phyloP scores from a whole-genome alignment of 2,329 filamentous ascomycete species.

The Microsporum ferrugineum region DNA sequence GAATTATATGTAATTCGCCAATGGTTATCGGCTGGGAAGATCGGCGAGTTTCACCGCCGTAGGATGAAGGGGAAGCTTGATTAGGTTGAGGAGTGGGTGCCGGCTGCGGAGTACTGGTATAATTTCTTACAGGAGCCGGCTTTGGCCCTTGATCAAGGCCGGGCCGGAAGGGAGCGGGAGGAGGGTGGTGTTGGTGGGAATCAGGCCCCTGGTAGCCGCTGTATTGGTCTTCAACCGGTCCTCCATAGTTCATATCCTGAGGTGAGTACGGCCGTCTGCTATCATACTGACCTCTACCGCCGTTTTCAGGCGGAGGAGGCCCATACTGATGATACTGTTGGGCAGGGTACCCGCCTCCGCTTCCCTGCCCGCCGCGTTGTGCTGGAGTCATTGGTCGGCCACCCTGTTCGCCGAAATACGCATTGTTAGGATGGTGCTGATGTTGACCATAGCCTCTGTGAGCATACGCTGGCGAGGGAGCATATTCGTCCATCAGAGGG shows the following conservation, averaged over 20 bases:
- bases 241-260: constrained; percentile 14
- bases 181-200: constrained; percentile 45
- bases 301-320: not conserved
- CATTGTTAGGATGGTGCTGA: constrained; percentile 16
- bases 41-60: not conserved
- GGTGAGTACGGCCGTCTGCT: not conserved
- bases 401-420: constrained; percentile 5
- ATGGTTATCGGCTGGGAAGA: constrained; percentile 44
- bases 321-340: constrained; percentile 2
- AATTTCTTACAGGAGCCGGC: constrained; percentile 44
- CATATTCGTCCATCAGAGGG: constrained; percentile 28
- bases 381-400: constrained; percentile 11
- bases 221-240: constrained; percentile 6
- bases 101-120: constrained; percentile 32
- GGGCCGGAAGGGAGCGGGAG: constrained; percentile 38
- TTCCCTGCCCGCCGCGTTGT: not conserved
- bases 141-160: constrained; percentile 38
- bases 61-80: constrained; percentile 1
- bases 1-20: constrained; percentile 65
- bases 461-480: constrained; percentile 5
- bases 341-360: constrained; percentile 5
- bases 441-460: constrained; percentile 7
- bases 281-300: not conserved
- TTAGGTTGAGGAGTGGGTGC: constrained; percentile 21
- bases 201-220: constrained; percentile 37